Percentiles rank a stretch among this genome's conserved stretches.
These are phyloP conservation scores for Taphrina deformans DNA, from an alignment of 1,139 yeast genomes.

Conservation along the genomic window DNA sequence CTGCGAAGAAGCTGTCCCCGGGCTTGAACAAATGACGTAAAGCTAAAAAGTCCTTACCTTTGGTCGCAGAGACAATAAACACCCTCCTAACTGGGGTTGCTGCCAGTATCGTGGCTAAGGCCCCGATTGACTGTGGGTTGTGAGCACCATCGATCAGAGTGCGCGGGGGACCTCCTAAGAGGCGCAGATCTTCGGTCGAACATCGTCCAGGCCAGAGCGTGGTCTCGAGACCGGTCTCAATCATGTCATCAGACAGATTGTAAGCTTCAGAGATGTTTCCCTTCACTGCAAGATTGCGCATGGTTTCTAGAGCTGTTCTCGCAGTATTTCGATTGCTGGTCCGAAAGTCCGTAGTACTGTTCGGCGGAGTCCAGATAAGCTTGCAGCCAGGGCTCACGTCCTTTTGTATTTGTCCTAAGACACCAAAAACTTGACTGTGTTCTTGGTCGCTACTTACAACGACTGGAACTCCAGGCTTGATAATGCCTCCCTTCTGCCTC, in stretches of 20 bases:
- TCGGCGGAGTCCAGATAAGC: constrained; percentile 24
- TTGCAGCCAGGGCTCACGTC: constrained; percentile 48
- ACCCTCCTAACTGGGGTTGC: constrained; percentile 45
- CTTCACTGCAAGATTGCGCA: constrained; percentile 43
- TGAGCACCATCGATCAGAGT: constrained; percentile 97
- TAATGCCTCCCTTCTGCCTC: constrained; percentile 95
- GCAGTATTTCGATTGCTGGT: constrained; percentile 24
- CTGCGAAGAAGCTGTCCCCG: constrained; percentile 60
- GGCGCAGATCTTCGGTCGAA: constrained; percentile 60
- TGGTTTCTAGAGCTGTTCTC: constrained; percentile 8
- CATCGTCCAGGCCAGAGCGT: constrained; percentile 96
- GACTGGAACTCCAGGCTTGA: constrained; percentile 68
- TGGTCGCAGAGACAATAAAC: constrained; percentile 70
- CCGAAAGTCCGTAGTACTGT: constrained; percentile 10
- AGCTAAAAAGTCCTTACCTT: constrained; percentile 64
- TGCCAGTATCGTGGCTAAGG: not conserved
- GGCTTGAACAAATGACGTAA: constrained; percentile 54
- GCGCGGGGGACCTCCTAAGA: constrained; percentile 47
- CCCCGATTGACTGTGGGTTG: constrained; percentile 67
- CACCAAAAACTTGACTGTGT: constrained; percentile 47
- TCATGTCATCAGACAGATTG: constrained; percentile 54
- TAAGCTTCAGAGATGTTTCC: not conserved
- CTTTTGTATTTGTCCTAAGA: constrained; percentile 61
- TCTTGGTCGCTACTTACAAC: constrained; percentile 58
- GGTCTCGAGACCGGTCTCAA: constrained; percentile 61